Evolutionary conservation across 768 basidiomycete genomes (phyloP).

Genomic region (Pisolithus marmoratus): DNA sequence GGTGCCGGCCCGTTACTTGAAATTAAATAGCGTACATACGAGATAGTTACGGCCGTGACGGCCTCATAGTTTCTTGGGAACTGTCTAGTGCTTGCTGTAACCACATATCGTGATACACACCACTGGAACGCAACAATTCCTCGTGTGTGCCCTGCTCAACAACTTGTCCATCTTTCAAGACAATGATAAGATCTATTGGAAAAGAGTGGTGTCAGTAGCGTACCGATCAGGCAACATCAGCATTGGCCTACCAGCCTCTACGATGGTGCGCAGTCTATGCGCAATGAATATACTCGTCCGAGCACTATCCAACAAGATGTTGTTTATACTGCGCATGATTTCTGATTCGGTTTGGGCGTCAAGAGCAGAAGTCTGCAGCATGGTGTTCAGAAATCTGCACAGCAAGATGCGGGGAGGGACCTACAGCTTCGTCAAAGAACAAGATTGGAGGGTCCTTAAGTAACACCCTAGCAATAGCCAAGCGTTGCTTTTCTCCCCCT

Average conservation of each 20-base stretch:
- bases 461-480: slow-evolving; percentile 90
- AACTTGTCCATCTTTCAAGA: slow-evolving; percentile 85
- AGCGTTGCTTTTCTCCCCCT: slow-evolving; percentile 95
- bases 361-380: slow-evolving; percentile 79
- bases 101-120: slow-evolving; percentile 82
- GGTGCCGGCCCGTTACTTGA: background rate
- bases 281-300: slow-evolving; percentile 97
- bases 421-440: slow-evolving; percentile 97
- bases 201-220: background rate
- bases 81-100: slow-evolving; percentile 52
- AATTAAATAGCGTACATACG: background rate
- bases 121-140: slow-evolving; percentile 63
- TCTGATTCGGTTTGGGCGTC: slow-evolving; percentile 94
- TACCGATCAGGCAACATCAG: background rate
- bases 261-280: slow-evolving; percentile 82
- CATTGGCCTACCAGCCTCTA: slow-evolving; percentile 68
- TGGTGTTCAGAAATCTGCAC: slow-evolving; percentile 1
- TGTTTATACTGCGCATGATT: slow-evolving; percentile 91
- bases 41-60: background rate
- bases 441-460: slow-evolving; percentile 93
- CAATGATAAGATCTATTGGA: slow-evolving; percentile 79
- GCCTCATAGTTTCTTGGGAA: slow-evolving; percentile 11
- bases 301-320: slow-evolving; percentile 63
- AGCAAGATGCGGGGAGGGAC: slow-evolving; percentile 22
- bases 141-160: slow-evolving; percentile 94